phyloP scores from a whole-genome alignment of 23 red algal genomes.

The Gracilaria gracilis region DNA sequence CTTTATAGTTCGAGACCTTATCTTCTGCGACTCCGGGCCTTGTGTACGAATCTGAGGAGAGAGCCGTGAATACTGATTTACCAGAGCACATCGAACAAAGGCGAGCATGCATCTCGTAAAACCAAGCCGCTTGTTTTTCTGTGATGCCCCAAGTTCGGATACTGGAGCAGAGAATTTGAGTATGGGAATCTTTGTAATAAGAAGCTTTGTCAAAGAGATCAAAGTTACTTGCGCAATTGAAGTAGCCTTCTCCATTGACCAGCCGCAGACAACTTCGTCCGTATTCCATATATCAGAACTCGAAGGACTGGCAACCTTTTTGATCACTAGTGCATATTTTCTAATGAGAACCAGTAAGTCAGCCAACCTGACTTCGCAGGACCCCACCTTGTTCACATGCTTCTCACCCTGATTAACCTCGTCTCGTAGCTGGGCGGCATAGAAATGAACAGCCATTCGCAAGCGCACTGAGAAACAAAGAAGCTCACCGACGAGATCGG shows the following conservation, averaged over 20 bases:
- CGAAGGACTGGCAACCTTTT: conserved; percentile 52
- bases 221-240: conserved; percentile 41
- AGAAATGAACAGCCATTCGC: conserved; percentile 70
- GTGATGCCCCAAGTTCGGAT: conserved; percentile 42
- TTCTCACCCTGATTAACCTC: conserved; percentile 38
- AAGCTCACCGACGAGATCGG: conserved; percentile 63
- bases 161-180: conserved; percentile 51
- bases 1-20: conserved; percentile 20
- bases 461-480: conserved; percentile 71
- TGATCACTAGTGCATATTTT: conserved; percentile 50
- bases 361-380: conserved; percentile 37
- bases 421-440: conserved; percentile 56
- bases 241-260: conserved; percentile 56
- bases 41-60: not conserved
- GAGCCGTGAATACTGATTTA: conserved; percentile 30
- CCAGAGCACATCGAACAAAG: conserved; percentile 46
- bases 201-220: conserved; percentile 63
- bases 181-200: conserved; percentile 65
- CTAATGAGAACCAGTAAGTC: conserved; percentile 62
- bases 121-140: conserved; percentile 73
- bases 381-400: not conserved
- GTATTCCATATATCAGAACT: conserved; percentile 25
- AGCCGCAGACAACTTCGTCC: conserved; percentile 49
- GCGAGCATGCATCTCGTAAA: conserved; percentile 73
- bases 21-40: not conserved